Evolutionary conservation across 2,329 filamentous ascomycete genomes (phyloP).

Genomic region (Trematosphaeria pertusa): DNA sequence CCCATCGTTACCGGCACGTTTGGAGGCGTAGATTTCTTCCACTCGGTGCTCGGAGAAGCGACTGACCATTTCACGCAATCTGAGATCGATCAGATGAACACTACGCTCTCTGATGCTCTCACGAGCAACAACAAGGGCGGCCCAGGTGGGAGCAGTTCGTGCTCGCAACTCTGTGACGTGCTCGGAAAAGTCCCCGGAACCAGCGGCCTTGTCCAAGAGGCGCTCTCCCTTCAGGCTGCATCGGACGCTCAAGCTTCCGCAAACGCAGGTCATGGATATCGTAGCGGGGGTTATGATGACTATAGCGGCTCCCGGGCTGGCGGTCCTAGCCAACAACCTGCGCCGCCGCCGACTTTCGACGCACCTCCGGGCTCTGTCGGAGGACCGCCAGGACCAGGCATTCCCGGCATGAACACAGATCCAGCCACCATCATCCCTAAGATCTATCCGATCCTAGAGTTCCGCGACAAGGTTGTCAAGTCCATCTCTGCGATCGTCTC

Average conservation of each 20-base stretch:
- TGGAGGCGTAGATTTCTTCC: constrained; percentile 60
- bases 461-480: constrained; percentile 92
- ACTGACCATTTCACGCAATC: constrained; percentile 58
- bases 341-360: constrained; percentile 42
- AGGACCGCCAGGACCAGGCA: constrained; percentile 57
- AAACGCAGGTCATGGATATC: constrained; percentile 51
- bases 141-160: constrained; percentile 36
- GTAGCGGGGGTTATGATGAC: constrained; percentile 50
- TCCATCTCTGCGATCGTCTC: constrained; percentile 84
- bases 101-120: constrained; percentile 51
- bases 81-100: constrained; percentile 57
- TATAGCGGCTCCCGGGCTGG: constrained; percentile 47
- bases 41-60: constrained; percentile 58
- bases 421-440: constrained; percentile 58
- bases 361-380: constrained; percentile 54
- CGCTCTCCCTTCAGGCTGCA: constrained; percentile 52
- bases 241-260: constrained; percentile 57
- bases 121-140: constrained; percentile 39
- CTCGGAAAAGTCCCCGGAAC: constrained; percentile 75
- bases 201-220: constrained; percentile 55
- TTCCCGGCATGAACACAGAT: constrained; percentile 84
- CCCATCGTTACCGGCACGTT: constrained; percentile 64
- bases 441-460: constrained; percentile 94
- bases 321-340: constrained; percentile 49
- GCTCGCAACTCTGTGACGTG: constrained; percentile 67